phyloP scores from a whole-genome alignment of 2,329 filamentous ascomycete species.

The Tolypocladium ovalisporum region DNA sequence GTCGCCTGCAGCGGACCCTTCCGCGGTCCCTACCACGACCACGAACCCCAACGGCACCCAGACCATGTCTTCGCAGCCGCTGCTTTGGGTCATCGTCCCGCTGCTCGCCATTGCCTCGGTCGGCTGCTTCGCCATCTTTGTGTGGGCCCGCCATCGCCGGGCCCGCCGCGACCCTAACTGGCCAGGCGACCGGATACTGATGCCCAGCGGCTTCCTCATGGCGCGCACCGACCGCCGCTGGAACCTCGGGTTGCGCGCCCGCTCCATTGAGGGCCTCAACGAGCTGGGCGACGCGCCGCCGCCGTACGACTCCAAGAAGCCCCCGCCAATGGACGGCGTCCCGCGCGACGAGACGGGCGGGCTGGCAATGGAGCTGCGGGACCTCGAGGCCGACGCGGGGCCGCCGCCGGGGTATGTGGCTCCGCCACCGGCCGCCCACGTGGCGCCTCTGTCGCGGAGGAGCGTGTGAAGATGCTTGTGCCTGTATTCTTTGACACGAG shows the following conservation, averaged over 20 bases:
- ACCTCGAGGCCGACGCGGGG: slow-evolving; percentile 12
- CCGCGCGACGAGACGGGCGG: background rate
- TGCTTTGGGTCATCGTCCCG: slow-evolving; percentile 45
- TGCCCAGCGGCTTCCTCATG: background rate
- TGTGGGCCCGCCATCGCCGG: slow-evolving; percentile 5
- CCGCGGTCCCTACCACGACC: background rate
- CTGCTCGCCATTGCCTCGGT: slow-evolving; percentile 32
- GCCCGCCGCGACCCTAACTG: background rate
- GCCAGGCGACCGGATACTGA: slow-evolving; percentile 1
- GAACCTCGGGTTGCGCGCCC: slow-evolving; percentile 12
- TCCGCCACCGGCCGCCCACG: slow-evolving; percentile 11
- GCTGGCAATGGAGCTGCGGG: slow-evolving; percentile 10
- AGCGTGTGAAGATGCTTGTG: background rate
- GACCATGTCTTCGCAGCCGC: slow-evolving; percentile 34
- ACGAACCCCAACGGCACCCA: slow-evolving; percentile 5
- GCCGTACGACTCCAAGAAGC: slow-evolving; percentile 38
- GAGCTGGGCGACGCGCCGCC: slow-evolving; percentile 56
- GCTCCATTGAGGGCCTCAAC: slow-evolving; percentile 44
- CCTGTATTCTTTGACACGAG: background rate
- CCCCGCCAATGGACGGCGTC: slow-evolving; percentile 1
- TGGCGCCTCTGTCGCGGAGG: background rate
- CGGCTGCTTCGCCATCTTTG: slow-evolving; percentile 7
- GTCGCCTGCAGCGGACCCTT: background rate
- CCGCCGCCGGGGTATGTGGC: slow-evolving; percentile 18
- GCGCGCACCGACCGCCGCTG: slow-evolving; percentile 7